phyloP scores from a whole-genome alignment of 1,284 basidiomycete species.

The Tilletiopsis washingtonensis region DNA sequence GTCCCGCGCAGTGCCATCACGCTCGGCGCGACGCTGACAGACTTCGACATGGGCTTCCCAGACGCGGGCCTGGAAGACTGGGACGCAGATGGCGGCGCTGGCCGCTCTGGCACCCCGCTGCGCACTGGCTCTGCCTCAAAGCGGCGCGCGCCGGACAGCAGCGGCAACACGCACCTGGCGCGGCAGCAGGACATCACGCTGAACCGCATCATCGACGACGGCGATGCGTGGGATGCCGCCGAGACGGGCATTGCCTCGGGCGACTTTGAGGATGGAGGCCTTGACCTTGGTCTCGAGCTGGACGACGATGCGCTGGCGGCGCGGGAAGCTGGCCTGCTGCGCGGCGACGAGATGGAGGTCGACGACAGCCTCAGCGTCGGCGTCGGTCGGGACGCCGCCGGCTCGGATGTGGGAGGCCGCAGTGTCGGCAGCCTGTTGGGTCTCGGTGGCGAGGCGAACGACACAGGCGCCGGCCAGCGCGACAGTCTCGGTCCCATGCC shows the following conservation, averaged over 20 bases:
- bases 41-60: conserved; percentile 69
- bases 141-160: too few relatives aligned
- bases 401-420: conserved; percentile 15
- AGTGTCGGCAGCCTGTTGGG: conserved; percentile 26
- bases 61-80: conserved; percentile 51
- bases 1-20: conserved; percentile 81
- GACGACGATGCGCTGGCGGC: conserved; percentile 53
- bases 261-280: conserved; percentile 37
- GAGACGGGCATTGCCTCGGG: conserved; percentile 32
- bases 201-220: conserved; percentile 24
- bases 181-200: conserved; percentile 65
- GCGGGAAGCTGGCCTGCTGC: too few relatives aligned
- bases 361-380: conserved; percentile 40
- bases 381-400: conserved; percentile 38
- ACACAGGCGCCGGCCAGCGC: conserved; percentile 16
- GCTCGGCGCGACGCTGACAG: conserved; percentile 63
- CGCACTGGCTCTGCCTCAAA: too few relatives aligned
- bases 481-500: conserved; percentile 8
- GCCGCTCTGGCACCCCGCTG: neutral
- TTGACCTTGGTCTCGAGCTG: conserved; percentile 49
- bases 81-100: conserved; percentile 10
- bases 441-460: conserved; percentile 16
- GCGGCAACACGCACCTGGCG: conserved; percentile 50
- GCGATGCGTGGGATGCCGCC: conserved; percentile 7
- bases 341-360: conserved; percentile 52